A percentile compares a stretch with the other conserved stretches of the same genome.
Evolutionary conservation across 768 basidiomycete genomes (phyloP).

Genomic region (Lentinus brumalis): DNA sequence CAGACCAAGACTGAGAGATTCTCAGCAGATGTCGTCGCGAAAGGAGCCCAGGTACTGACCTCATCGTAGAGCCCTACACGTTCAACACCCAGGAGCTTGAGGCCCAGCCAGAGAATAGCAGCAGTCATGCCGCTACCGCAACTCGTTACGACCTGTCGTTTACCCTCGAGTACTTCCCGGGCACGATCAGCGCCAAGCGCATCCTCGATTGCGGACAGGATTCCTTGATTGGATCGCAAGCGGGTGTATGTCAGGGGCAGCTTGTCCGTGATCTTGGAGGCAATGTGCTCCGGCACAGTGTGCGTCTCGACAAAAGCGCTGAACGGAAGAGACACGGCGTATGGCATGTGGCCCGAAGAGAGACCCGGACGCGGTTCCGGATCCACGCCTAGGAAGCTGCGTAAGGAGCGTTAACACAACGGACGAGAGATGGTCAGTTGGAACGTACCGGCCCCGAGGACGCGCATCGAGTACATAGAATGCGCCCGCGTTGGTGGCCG

Average conservation of each 20-base stretch:
- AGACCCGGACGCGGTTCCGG: constrained; percentile 90
- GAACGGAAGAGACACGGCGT: constrained; percentile 86
- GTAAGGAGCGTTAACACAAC: constrained; percentile 5
- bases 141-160: constrained; percentile 64
- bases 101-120: constrained; percentile 89
- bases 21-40: background rate
- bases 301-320: constrained; percentile 61
- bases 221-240: constrained; percentile 23
- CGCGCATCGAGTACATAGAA: constrained; percentile 90
- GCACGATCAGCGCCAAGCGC: constrained; percentile 61
- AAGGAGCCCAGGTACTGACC: constrained; percentile 46
- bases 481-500: constrained; percentile 43
- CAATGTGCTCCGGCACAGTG: constrained; percentile 22
- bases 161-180: constrained; percentile 59
- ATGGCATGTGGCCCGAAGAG: constrained; percentile 90
- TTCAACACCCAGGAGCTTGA: constrained; percentile 65
- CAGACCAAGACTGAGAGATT: constrained; percentile 84
- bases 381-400: constrained; percentile 76
- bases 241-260: constrained; percentile 54
- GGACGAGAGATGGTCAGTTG: constrained; percentile 1
- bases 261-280: constrained; percentile 21
- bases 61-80: constrained; percentile 88
- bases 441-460: constrained; percentile 66
- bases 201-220: constrained; percentile 61
- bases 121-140: constrained; percentile 99